Conservation (phyloP, 306 rosid genomes). For the Cicer chorassanicum region DNA sequence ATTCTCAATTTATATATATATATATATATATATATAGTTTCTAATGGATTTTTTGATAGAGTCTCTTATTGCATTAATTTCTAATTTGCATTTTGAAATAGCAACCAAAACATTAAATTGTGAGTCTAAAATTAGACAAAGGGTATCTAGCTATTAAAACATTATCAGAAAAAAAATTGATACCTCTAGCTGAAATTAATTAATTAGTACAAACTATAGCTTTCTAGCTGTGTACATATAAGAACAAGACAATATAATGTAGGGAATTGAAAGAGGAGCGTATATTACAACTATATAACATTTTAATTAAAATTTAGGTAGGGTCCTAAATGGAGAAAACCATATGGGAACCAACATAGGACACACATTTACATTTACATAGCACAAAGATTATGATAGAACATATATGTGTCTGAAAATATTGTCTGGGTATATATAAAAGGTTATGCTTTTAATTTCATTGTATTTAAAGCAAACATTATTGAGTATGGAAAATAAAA, state of each 20-base stretch:
- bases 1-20: too few species aligned
- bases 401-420: conserved; percentile 40
- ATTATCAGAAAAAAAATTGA: too few species aligned
- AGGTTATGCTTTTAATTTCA: conserved; percentile 44
- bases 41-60: too few species aligned
- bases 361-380: conserved; percentile 35
- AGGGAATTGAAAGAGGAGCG: conserved; percentile 47
- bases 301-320: conserved; percentile 40
- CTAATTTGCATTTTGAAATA: too few species aligned
- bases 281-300: conserved; percentile 26
- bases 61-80: too few species aligned
- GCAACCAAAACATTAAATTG: too few species aligned
- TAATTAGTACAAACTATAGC: neutral
- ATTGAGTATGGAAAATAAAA: conserved; percentile 48
- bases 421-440: conserved; percentile 46
- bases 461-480: conserved; percentile 39
- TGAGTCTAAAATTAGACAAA: too few species aligned
- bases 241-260: conserved; percentile 41
- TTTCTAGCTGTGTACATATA: conserved; percentile 38
- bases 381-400: conserved; percentile 43
- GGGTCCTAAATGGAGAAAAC: conserved; percentile 47
- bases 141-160: too few species aligned
- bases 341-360: conserved; percentile 30
- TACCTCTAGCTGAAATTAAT: too few species aligned
- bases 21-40: too few species aligned